Evolutionary conservation across 768 basidiomycete genomes (phyloP).

Genomic region (Trichaptum fuscoviolaceum): DNA sequence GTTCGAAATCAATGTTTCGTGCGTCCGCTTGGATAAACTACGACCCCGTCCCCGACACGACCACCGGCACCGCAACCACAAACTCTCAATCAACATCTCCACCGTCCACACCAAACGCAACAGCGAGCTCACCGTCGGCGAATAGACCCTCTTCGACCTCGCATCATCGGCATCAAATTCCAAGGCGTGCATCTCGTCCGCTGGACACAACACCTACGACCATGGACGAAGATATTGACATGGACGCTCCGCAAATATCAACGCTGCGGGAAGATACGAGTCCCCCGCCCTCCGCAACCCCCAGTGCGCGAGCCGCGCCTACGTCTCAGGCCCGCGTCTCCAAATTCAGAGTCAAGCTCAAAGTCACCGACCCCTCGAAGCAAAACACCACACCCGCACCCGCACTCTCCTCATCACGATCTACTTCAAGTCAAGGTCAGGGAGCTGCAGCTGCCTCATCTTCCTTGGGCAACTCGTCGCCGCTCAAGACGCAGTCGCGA

Average conservation of each 20-base stretch:
- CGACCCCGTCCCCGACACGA: constrained; percentile 28
- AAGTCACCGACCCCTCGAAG: constrained; percentile 34
- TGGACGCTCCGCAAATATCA: constrained; percentile 82
- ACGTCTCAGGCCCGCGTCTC: constrained; percentile 20
- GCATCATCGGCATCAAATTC: not conserved
- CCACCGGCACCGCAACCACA: constrained; percentile 14
- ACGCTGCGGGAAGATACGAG: constrained; percentile 67
- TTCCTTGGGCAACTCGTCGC: not conserved
- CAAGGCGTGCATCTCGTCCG: constrained; percentile 5
- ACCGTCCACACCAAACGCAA: constrained; percentile 40
- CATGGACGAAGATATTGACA: constrained; percentile 44
- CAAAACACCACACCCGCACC: constrained; percentile 2
- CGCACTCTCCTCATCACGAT: not conserved
- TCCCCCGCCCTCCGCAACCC: constrained; percentile 43
- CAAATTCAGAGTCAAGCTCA: constrained; percentile 46
- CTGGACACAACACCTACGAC: constrained; percentile 6
- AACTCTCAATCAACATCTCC: constrained; percentile 13
- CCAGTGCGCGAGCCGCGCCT: constrained; percentile 4
- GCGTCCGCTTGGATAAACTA: constrained; percentile 60
- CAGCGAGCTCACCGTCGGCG: not conserved
- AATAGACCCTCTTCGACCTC: not conserved
- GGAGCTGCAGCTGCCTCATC: not conserved
- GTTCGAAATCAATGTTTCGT: constrained; percentile 39
- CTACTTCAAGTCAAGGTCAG: not conserved
- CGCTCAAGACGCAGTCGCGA: constrained; percentile 11